A percentile compares a stretch with the other conserved stretches of the same genome.
These are phyloP conservation scores for Puccinia hordei DNA, from an alignment of 1,284 basidiomycete genomes.

Conservation along the genomic window DNA sequence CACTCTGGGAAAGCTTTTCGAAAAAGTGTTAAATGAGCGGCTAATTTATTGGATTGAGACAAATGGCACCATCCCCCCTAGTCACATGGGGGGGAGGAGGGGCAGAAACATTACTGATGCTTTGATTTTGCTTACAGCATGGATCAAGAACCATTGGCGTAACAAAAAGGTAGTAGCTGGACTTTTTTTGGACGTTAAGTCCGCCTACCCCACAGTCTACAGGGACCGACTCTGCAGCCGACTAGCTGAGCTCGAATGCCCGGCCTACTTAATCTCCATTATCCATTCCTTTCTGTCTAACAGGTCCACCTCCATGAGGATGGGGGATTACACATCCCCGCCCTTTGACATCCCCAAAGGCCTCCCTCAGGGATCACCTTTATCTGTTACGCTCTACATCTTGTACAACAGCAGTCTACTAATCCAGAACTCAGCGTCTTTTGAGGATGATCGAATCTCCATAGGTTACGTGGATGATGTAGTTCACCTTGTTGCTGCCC, in stretches of 20 bases:
- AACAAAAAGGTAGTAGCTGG: no score
- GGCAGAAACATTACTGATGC: no score
- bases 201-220: constrained; percentile 12
- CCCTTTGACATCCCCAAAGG: no score
- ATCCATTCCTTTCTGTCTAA: constrained; percentile 6
- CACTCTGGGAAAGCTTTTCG: constrained; percentile 25
- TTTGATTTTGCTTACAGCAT: no score
- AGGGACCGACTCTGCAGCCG: background rate
- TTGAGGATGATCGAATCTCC: background rate
- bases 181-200: background rate
- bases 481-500: background rate
- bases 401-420: constrained; percentile 18
- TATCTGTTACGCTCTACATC: constrained; percentile 10
- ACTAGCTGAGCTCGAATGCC: background rate
- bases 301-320: background rate
- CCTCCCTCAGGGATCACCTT: no score
- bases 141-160: no score
- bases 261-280: background rate
- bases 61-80: no score
- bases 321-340: background rate
- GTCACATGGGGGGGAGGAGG: no score
- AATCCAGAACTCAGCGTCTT: background rate
- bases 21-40: constrained; percentile 8
- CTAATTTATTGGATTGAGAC: no score
- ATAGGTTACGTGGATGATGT: no score